phyloP scores from a whole-genome alignment of 2,329 filamentous ascomycete species.

The Ophiostoma sp. region DNA sequence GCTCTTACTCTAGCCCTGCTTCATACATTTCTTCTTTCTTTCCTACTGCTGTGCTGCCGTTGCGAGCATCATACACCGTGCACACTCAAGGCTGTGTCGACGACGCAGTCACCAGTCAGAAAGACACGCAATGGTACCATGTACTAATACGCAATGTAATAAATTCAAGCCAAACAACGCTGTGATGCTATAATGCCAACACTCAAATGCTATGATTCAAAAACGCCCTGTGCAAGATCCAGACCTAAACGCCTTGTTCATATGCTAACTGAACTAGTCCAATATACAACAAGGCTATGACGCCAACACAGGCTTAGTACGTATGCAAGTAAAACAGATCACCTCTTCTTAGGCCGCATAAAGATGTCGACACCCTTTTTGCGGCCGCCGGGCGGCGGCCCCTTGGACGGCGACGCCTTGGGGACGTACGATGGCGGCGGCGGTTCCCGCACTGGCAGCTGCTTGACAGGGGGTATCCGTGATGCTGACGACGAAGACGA shows the following conservation, averaged over 20 bases:
- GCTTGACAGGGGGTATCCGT: not conserved
- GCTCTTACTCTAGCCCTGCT: not conserved
- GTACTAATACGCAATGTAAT: no score
- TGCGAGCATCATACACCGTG: no score
- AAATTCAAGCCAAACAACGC: not conserved
- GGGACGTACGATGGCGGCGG: not conserved
- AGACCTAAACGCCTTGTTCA: not conserved
- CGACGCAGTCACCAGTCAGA: no score
- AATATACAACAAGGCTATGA: not conserved
- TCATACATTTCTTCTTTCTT: not conserved
- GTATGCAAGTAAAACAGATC: not conserved
- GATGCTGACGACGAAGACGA: not conserved
- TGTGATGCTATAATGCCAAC: not conserved
- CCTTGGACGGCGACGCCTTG: conserved; percentile 4
- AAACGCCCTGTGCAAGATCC: not conserved
- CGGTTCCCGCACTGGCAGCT: not conserved
- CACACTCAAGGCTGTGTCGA: not conserved
- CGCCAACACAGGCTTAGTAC: no score
- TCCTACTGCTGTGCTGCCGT: no score
- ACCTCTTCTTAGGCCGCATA: conserved; percentile 43
- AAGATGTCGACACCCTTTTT: conserved; percentile 46
- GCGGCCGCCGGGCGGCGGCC: conserved; percentile 11
- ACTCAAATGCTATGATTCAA: no score
- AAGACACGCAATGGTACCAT: no score
- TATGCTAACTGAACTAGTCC: not conserved